Evolutionary conservation across 2,329 filamentous ascomycete genomes (phyloP).

Genomic region (Cladophialophora bantiana): DNA sequence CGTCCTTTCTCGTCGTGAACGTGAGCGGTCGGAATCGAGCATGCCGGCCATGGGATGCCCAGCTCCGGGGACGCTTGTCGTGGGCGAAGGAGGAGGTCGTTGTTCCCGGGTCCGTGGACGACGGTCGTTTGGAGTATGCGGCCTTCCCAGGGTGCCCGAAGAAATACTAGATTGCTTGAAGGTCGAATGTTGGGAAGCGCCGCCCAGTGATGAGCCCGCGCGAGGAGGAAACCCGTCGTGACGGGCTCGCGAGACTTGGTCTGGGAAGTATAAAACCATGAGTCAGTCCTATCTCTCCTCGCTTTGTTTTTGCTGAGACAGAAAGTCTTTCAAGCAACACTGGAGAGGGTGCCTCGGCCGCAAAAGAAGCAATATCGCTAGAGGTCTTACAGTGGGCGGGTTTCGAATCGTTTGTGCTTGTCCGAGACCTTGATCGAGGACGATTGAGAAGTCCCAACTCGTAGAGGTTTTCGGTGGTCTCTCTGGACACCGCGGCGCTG

Average conservation of each 20-base stretch:
- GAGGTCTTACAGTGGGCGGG: conserved; percentile 35
- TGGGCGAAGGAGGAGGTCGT: conserved; percentile 32
- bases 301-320: conserved; percentile 15
- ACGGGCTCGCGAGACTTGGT: conserved; percentile 34
- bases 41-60: conserved; percentile 63
- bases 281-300: conserved; percentile 29
- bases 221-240: conserved; percentile 35
- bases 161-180: conserved; percentile 40
- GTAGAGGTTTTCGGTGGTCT: conserved; percentile 40
- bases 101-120: conserved; percentile 34
- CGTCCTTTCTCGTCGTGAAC: conserved; percentile 85
- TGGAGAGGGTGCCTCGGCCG: conserved; percentile 1
- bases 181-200: conserved; percentile 19
- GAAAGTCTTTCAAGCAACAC: background rate
- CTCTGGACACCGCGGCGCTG: conserved; percentile 33
- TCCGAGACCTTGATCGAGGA: conserved; percentile 33
- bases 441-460: conserved; percentile 40
- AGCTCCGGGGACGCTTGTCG: conserved; percentile 35
- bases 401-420: conserved; percentile 27
- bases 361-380: conserved; percentile 15
- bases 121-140: conserved; percentile 31
- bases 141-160: conserved; percentile 34
- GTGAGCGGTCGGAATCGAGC: conserved; percentile 77
- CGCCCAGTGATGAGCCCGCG: conserved; percentile 29
- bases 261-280: conserved; percentile 35